Percentiles rank a stretch among this genome's conserved stretches.
Conservation (phyloP, 441 rosid species). For the Populus hybrid region DNA sequence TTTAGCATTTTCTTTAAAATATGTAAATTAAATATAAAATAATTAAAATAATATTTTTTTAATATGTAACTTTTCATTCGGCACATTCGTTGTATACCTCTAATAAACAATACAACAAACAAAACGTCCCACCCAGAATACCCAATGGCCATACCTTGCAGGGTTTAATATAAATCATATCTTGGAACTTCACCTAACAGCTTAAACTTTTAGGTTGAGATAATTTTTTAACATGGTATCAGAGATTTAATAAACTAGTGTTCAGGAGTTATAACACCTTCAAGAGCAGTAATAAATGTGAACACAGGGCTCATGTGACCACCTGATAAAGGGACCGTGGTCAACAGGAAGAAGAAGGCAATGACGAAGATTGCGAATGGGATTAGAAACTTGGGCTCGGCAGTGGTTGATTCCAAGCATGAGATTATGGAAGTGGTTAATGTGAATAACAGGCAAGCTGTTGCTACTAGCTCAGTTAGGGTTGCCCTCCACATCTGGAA, state of each 20-base stretch:
- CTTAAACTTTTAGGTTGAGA: no score
- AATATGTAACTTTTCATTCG: no score
- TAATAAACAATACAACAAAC: conserved; percentile 29
- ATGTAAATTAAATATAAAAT: no score
- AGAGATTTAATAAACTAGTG: no score
- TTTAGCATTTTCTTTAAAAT: no score
- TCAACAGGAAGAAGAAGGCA: conserved; percentile 39
- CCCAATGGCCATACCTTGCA: conserved; percentile 47
- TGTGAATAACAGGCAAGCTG: conserved; percentile 40
- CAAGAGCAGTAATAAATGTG: conserved; percentile 36
- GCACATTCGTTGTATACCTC: no score
- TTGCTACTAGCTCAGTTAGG: conserved; percentile 41
- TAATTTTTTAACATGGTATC: no score
- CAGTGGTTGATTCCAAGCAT: conserved; percentile 36
- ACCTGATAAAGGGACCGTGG: conserved; percentile 45
- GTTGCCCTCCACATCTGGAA: conserved; percentile 57
- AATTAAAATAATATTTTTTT: no score
- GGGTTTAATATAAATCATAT: conserved; percentile 9
- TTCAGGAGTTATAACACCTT: conserved; percentile 22
- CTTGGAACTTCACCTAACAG: no score
- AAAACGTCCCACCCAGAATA: conserved; percentile 49
- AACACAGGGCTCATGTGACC: conserved; percentile 54
- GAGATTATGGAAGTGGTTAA: conserved; percentile 33
- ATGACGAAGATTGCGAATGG: conserved; percentile 36
- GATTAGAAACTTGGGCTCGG: conserved; percentile 36